A percentile compares a stretch with the other conserved stretches of the same genome.
phyloP scores from a whole-genome alignment of 495 filamentous ascomycete genomes.

The Neurospora cerealis region DNA sequence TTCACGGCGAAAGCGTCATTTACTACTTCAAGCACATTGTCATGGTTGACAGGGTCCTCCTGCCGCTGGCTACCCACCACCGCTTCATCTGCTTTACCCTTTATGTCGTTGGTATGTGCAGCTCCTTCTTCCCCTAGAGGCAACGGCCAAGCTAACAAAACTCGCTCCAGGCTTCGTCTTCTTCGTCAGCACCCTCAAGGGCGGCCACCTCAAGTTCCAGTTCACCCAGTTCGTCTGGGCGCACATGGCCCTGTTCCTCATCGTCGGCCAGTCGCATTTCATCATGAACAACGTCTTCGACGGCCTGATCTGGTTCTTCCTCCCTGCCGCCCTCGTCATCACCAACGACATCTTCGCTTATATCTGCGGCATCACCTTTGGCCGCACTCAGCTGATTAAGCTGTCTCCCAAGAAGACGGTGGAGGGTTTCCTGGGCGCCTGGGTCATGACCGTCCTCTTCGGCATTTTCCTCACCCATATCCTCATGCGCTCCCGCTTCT shows the following conservation, averaged over 20 bases:
- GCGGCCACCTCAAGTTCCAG: conserved; percentile 93
- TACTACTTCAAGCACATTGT: conserved; percentile 99
- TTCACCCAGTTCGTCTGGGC: conserved; percentile 99
- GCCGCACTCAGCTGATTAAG: conserved; percentile 93
- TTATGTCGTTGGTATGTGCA: conserved; percentile 78
- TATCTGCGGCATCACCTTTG: conserved; percentile 93
- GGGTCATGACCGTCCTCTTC: conserved; percentile 87
- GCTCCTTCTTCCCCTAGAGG: background rate
- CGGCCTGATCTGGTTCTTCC: conserved; percentile 99
- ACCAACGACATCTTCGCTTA: conserved; percentile 99
- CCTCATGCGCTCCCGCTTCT: conserved; percentile 89
- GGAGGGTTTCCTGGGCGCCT: conserved; percentile 94
- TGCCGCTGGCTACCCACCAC: conserved; percentile 93
- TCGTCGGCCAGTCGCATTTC: conserved; percentile 97
- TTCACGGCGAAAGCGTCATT: conserved; percentile 97
- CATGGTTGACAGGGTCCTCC: conserved; percentile 82
- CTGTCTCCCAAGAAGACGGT: conserved; percentile 99
- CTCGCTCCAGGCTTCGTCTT: conserved; percentile 76
- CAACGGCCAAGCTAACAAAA: conserved; percentile 5
- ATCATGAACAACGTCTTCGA: conserved; percentile 99
- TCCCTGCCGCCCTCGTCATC: conserved; percentile 89
- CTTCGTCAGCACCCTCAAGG: conserved; percentile 93
- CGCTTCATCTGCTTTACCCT: conserved; percentile 98
- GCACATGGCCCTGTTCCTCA: conserved; percentile 96
- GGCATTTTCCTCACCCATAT: conserved; percentile 76